Evolutionary conservation across 2,329 filamentous ascomycete genomes (phyloP), one percentile per base, ranked within the genome.

Genomic region (Sporothrix inflata): DNA sequence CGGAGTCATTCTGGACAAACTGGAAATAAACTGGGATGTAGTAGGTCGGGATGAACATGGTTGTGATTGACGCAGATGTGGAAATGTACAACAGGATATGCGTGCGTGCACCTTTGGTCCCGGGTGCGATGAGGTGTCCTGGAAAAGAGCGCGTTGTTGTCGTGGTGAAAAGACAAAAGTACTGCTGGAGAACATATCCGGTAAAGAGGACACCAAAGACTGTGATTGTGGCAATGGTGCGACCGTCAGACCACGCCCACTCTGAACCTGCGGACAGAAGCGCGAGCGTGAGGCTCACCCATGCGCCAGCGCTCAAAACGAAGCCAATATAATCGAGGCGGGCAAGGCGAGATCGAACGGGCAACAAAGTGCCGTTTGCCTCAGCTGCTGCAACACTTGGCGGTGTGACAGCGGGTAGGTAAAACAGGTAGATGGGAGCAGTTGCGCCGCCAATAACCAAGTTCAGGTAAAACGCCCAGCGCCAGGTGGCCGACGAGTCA

Each of bases 1-100:
- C 80, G 2, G 75, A 79, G 40, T 85, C 81, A 4, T 83, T 83
- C 2, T 79, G 80, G 0, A 81, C 81, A 76, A 88, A 89, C 72
- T 86, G 84, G 77, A 88, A 88, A 78, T 83, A 88, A 0, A 88
- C 78, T 0, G 87, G 87, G 8, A 85, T 83, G 77, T 85, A 89
- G 78, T 88, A 89, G 7, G 85, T 79, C 0, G 81, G 75, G 61
- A 84, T 78, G 16, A 82, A 83, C 72, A 82, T 80, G 9, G 78
- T 78, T 3, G 81, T 78, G 7, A 79, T 81, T 0, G 79, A 79
- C 42, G 78, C 79, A 1, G 79, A 77, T 0, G 81, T 84, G 7
- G 79, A 78, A 40, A 85, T 76, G 75, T 81, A 84, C 0, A 87
- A 77, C 0, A 87, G 77, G 0, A 85, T 80, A 3, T 79, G 78